Percentiles rank a stretch among this genome's conserved stretches.
Conservation (phyloP, 1,139 yeast species). For the Zhuliangozyma parablackwelliae region DNA sequence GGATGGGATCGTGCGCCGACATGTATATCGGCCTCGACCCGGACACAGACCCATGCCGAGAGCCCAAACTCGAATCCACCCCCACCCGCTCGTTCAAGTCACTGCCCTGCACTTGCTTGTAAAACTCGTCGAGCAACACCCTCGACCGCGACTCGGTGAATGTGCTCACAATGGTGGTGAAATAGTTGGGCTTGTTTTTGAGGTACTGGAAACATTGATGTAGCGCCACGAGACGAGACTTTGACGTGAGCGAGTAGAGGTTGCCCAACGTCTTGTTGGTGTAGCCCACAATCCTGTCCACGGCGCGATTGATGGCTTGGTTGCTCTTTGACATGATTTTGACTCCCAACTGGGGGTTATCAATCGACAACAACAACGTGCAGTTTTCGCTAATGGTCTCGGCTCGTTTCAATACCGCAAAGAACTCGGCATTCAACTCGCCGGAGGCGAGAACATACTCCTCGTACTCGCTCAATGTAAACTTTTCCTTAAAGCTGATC, state of each 20-base stretch:
- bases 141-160: conserved; percentile 57
- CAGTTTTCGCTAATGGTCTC: conserved; percentile 65
- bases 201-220: conserved; percentile 33
- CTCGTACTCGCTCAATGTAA: conserved; percentile 71
- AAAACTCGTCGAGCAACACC: conserved; percentile 53
- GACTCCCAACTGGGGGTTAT: conserved; percentile 67
- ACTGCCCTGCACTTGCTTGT: conserved; percentile 50
- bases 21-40: conserved; percentile 50
- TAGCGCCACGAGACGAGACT: conserved; percentile 23
- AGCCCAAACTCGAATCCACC: conserved; percentile 20
- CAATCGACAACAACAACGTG: conserved; percentile 61
- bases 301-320: conserved; percentile 46
- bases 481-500: conserved; percentile 55
- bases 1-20: conserved; percentile 73
- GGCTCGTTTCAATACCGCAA: conserved; percentile 55
- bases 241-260: conserved; percentile 29
- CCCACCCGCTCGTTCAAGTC: conserved; percentile 55
- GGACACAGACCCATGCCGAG: too few relatives aligned
- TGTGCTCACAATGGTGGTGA: conserved; percentile 42
- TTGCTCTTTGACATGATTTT: conserved; percentile 63
- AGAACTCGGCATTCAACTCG: conserved; percentile 54
- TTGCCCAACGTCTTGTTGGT: conserved; percentile 35
- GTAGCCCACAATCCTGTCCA: conserved; percentile 41
- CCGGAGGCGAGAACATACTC: conserved; percentile 48
- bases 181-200: conserved; percentile 41